Evolutionary conservation across 2,329 filamentous ascomycete species (phyloP).

Genomic region (Huntiella savannae): DNA sequence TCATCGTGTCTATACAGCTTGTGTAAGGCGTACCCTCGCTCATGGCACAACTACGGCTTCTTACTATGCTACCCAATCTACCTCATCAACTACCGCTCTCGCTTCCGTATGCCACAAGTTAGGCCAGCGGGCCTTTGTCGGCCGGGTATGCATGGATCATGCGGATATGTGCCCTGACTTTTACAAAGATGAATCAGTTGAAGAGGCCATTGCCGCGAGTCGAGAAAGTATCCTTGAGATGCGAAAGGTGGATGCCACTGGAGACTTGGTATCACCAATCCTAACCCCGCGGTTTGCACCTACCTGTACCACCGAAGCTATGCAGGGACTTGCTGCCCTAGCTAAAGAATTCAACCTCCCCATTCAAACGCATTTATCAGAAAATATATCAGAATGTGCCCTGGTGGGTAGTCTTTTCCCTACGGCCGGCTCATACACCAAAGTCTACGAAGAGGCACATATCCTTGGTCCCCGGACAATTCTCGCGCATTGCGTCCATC

Average conservation of each 20-base stretch:
- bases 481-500: constrained; percentile 68
- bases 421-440: constrained; percentile 41
- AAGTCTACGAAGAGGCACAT: constrained; percentile 56
- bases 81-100: constrained; percentile 75
- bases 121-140: constrained; percentile 80
- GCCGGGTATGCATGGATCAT: constrained; percentile 87
- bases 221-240: constrained; percentile 46
- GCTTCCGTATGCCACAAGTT: constrained; percentile 59
- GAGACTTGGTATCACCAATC: constrained; percentile 53
- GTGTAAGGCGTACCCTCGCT: constrained; percentile 61
- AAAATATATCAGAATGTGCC: constrained; percentile 56
- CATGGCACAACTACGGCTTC: constrained; percentile 85
- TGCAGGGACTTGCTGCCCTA: constrained; percentile 44
- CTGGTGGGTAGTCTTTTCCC: constrained; percentile 58
- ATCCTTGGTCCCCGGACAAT: constrained; percentile 58
- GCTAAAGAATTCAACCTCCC: constrained; percentile 43
- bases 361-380: constrained; percentile 77
- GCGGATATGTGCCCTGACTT: constrained; percentile 45
- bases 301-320: constrained; percentile 37
- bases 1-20: constrained; percentile 52
- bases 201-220: constrained; percentile 36
- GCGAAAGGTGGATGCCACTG: constrained; percentile 41
- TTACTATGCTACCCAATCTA: constrained; percentile 87
- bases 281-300: constrained; percentile 57
- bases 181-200: constrained; percentile 57